Conservation (phyloP, 768 basidiomycete species). For the Tricholomella constricta region DNA sequence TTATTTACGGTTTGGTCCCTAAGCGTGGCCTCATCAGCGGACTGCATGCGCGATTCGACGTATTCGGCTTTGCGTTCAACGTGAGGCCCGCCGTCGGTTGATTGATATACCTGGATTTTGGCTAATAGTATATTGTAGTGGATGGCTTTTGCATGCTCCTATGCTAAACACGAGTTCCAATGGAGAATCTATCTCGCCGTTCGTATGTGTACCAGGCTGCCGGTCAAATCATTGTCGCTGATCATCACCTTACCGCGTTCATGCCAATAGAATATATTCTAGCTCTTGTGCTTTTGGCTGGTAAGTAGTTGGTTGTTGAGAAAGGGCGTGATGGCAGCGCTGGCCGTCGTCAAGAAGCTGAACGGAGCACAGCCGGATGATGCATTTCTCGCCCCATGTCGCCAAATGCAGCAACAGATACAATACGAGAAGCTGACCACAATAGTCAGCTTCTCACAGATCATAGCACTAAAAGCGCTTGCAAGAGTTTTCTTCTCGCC, state of each 20-base stretch:
- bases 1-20: not conserved
- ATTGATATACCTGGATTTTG: not conserved
- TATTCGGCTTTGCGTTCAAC: conserved; percentile 8
- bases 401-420: conserved; percentile 10
- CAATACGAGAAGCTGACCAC: conserved; percentile 3
- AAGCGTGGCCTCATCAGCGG: conserved; percentile 13
- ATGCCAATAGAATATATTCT: conserved; percentile 6
- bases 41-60: conserved; percentile 10
- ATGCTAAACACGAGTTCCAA: conserved; percentile 7
- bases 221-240: not conserved
- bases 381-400: not conserved
- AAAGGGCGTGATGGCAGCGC: conserved; percentile 7
- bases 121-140: not conserved
- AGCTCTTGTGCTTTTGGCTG: conserved; percentile 4
- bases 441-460: conserved; percentile 3
- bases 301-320: conserved; percentile 6
- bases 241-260: not conserved
- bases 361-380: conserved; percentile 2
- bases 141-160: conserved; percentile 11
- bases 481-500: conserved; percentile 9
- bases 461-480: conserved; percentile 5
- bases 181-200: conserved; percentile 10
- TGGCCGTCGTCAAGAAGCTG: conserved; percentile 2
- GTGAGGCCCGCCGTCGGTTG: not conserved
- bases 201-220: not conserved